Evolutionary conservation across 768 basidiomycete species (phyloP).

Genomic region (Collybiopsis confluens): DNA sequence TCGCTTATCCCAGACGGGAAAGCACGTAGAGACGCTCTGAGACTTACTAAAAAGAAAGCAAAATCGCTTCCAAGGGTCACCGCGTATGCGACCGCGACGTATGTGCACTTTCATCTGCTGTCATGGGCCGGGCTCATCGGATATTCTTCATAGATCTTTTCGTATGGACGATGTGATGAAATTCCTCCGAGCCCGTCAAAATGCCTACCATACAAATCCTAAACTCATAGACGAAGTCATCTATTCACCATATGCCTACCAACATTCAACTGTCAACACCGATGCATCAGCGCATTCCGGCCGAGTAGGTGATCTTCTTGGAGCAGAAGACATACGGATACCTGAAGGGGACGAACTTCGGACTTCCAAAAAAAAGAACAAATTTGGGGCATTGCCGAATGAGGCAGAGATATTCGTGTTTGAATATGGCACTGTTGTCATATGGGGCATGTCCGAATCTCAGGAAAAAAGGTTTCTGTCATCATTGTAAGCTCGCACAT

Average conservation of each 20-base stretch:
- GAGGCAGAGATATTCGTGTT: slow-evolving; percentile 92
- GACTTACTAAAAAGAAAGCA: slow-evolving; percentile 90
- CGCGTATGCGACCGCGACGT: slow-evolving; percentile 93
- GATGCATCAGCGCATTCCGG: slow-evolving; percentile 18
- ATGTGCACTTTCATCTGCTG: slow-evolving; percentile 16
- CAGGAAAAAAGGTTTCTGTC: slow-evolving; percentile 89
- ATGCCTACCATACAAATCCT: slow-evolving; percentile 81
- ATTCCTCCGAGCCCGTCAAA: slow-evolving; percentile 81
- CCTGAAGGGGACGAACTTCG: slow-evolving; percentile 25
- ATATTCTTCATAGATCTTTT: slow-evolving; percentile 60
- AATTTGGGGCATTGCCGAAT: slow-evolving; percentile 60
- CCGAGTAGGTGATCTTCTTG: slow-evolving; percentile 61
- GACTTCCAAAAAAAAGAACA: slow-evolving; percentile 52
- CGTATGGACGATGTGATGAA: slow-evolving; percentile 82
- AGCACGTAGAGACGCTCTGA: slow-evolving; percentile 85
- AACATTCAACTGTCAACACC: slow-evolving; percentile 32
- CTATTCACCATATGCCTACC: slow-evolving; percentile 88
- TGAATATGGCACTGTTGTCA: slow-evolving; percentile 90
- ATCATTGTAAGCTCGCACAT: slow-evolving; percentile 74
- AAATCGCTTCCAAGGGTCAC: slow-evolving; percentile 91
- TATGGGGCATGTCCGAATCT: slow-evolving; percentile 96
- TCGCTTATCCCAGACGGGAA: slow-evolving; percentile 93
- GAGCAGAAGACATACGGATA: slow-evolving; percentile 64
- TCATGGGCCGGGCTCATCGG: not conserved
- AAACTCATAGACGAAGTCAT: slow-evolving; percentile 89